These are phyloP conservation scores for Pichia cabralensis DNA, from an alignment of 805 yeast species.

Conservation along the genomic window DNA sequence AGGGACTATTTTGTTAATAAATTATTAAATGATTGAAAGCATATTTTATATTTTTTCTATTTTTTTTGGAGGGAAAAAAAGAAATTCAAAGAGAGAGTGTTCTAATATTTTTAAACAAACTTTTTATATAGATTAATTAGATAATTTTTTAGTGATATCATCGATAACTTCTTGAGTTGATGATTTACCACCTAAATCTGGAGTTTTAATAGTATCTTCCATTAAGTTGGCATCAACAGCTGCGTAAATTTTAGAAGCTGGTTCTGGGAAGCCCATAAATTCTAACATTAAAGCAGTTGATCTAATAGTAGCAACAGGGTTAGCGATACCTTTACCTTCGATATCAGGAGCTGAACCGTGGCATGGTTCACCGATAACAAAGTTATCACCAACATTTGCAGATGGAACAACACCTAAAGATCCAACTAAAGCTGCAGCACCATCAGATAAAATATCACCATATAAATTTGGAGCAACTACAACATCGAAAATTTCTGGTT, in stretches of 20 bases:
- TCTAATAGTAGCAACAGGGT: constrained; percentile 97
- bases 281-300: constrained; percentile 96
- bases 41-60: no score
- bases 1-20: no score
- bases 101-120: not conserved
- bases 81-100: no score
- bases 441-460: constrained; percentile 94
- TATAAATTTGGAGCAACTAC: constrained; percentile 97
- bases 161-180: constrained; percentile 79
- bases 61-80: no score
- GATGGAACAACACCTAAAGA: constrained; percentile 97
- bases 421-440: constrained; percentile 97
- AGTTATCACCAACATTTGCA: constrained; percentile 93
- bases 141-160: constrained; percentile 58
- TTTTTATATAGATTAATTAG: constrained; percentile 8
- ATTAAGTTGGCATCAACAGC: constrained; percentile 91
- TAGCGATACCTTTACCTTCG: constrained; percentile 88
- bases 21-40: no score
- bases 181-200: constrained; percentile 90
- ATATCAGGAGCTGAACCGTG: constrained; percentile 99
- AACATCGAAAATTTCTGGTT: constrained; percentile 94
- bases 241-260: constrained; percentile 84
- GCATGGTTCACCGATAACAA: constrained; percentile 98
- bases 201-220: constrained; percentile 74
- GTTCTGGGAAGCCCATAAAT: constrained; percentile 82